phyloP scores from a whole-genome alignment of 257 asterid genomes.

The Henckelia pumila region DNA sequence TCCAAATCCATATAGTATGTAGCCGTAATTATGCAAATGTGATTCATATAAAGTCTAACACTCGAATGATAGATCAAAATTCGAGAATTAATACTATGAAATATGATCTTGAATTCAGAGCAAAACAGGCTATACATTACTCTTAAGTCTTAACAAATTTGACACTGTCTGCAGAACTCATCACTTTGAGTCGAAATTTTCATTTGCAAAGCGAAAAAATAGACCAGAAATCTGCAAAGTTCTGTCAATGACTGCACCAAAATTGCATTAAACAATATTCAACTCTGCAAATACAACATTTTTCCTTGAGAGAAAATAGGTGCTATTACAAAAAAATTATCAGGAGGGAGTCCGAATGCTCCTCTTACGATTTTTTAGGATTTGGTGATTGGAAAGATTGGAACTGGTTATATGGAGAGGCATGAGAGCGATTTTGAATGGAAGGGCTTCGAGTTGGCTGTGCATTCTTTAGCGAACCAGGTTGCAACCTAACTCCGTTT shows the following conservation, averaged over 20 bases:
- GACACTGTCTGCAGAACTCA: conserved; percentile 8
- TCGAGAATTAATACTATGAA: not conserved
- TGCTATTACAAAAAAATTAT: conserved; percentile 19
- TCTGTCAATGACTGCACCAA: conserved; percentile 13
- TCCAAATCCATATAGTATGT: not conserved
- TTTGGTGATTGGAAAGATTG: conserved; percentile 45
- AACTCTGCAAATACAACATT: conserved; percentile 15
- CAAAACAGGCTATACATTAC: conserved; percentile 15
- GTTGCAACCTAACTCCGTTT: conserved; percentile 38
- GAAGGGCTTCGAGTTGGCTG: conserved; percentile 46
- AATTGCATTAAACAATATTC: conserved; percentile 15
- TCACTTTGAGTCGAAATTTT: conserved; percentile 14
- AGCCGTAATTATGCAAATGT: too few species aligned
- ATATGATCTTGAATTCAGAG: not conserved
- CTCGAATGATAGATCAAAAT: too few species aligned
- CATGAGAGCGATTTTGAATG: conserved; percentile 37
- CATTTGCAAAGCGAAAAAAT: not conserved
- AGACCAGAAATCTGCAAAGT: conserved; percentile 22
- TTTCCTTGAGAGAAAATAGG: conserved; percentile 9
- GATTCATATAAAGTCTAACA: too few species aligned
- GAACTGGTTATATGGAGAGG: conserved; percentile 41
- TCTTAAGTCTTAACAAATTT: conserved; percentile 18
- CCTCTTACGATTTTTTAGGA: conserved; percentile 26
- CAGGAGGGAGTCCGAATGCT: not conserved
- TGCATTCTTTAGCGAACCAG: conserved; percentile 30